Conservation (phyloP, 345 rosid species). For the Dovyalis caffra region DNA sequence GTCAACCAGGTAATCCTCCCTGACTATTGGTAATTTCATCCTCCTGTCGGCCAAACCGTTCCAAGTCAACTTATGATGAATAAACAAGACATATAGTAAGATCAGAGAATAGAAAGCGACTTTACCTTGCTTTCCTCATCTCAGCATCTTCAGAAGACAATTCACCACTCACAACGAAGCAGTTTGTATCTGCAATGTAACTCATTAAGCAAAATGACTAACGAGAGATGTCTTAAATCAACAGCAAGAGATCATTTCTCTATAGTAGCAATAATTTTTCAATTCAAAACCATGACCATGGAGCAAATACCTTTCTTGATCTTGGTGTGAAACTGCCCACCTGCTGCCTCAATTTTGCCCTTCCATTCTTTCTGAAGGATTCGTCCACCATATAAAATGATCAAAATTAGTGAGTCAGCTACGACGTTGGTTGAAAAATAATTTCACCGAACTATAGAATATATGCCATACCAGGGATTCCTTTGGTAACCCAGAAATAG, state of each 20-base stretch:
- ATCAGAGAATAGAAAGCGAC: conserved; percentile 14
- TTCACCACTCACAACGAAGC: conserved; percentile 71
- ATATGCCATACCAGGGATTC: conserved; percentile 48
- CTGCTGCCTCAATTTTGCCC: conserved; percentile 63
- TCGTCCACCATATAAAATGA: conserved; percentile 21
- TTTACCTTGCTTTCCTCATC: conserved; percentile 81
- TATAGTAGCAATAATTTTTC: not conserved
- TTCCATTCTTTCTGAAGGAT: conserved; percentile 80
- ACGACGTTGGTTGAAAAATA: not conserved
- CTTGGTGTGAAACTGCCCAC: conserved; percentile 69
- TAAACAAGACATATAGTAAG: conserved; percentile 12
- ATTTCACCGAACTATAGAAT: not conserved
- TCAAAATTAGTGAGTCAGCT: not conserved
- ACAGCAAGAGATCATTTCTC: not conserved
- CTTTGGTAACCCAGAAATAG: conserved; percentile 57
- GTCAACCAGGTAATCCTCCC: conserved; percentile 82
- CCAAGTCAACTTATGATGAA: conserved; percentile 11
- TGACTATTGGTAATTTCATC: conserved; percentile 79
- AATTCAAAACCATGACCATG: conserved; percentile 10
- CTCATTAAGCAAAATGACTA: conserved; percentile 15
- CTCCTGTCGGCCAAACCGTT: conserved; percentile 52
- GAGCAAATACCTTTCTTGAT: conserved; percentile 63
- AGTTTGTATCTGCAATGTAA: conserved; percentile 65
- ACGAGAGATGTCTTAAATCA: not conserved
- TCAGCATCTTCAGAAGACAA: conserved; percentile 55